Base-by-base conservation (phyloP, 371 early-diverging fungal genomes). In the Smittium culicis region DNA sequence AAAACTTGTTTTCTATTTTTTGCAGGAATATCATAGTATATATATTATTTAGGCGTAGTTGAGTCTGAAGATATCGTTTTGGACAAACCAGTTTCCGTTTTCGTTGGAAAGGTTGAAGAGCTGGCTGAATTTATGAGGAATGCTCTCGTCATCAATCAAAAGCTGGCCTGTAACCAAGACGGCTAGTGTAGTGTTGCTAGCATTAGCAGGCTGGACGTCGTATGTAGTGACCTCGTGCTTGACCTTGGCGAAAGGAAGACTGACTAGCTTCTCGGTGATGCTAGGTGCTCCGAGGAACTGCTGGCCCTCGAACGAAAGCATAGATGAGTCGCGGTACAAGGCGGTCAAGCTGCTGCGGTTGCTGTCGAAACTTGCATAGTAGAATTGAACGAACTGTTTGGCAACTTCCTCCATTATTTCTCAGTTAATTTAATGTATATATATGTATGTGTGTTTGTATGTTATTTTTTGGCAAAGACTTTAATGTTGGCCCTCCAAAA, bases 91-190 rank as follows among this genome's bases (percentile, higher is more conserved):
- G 35, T 75, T 75, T 30, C 55, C 35, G 64, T 73, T 77, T 2
- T 90, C 88, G 34, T 81, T 74, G 34, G 86, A 75, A 69, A 96
- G 80, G 54, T 87, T 83, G 85, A 96, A 96, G 20, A 84, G 81
- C 79, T 96, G 94, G 35, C 82, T 74, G 79, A 91, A 96, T 72
- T 82, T 75, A 72, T 84, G 82, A 45, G 94, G 86, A 73, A 86
- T 84, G 11, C 68, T 57, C 74, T 90, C 91, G 17, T 87, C 86
- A 69, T 91, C 94, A 54, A 89, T 75, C 75, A 87, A 70, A 25
- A 95, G 83, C 73, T 84, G 85, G 68, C 96, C 96, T 66, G 92
- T 90, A n/a, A 94, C 93, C 27, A 77, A 59, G 61, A 95, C 87
- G 32, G 94, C 59, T 31, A 92, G 78, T 27, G 83, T 69, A 54